phyloP scores from a whole-genome alignment of 2,329 filamentous ascomycete species.

The Colletotrichum caudatum region DNA sequence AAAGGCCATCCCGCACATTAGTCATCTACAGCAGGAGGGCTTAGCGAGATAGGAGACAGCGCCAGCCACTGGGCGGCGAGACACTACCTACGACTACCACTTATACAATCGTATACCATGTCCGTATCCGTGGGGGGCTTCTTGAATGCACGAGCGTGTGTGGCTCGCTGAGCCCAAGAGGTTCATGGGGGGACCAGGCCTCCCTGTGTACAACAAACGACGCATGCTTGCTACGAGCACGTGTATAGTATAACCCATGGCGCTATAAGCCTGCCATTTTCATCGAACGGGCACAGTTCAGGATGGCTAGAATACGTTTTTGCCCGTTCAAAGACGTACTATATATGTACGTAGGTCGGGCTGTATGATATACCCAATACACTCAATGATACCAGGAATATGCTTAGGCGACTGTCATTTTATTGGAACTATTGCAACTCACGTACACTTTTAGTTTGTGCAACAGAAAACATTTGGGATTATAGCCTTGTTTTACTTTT shows the following conservation, averaged over 20 bases:
- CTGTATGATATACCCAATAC: slow-evolving; percentile 13
- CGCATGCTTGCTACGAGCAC: not conserved
- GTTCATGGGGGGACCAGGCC: no score
- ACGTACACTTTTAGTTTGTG: not conserved
- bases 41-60: slow-evolving; percentile 27
- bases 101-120: not conserved
- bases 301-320: not conserved
- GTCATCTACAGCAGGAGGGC: slow-evolving; percentile 35
- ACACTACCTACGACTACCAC: not conserved
- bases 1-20: slow-evolving; percentile 28
- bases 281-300: not conserved
- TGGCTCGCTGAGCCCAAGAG: not conserved
- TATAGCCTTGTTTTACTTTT: not conserved
- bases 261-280: slow-evolving; percentile 17
- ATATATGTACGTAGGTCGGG: not conserved
- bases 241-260: slow-evolving; percentile 13
- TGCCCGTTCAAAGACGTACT: not conserved
- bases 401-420: not conserved
- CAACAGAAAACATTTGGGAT: not conserved
- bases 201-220: not conserved
- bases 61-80: not conserved
- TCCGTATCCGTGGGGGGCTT: not conserved
- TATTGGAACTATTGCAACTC: not conserved
- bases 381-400: not conserved
- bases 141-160: not conserved